Base-by-base conservation (phyloP, 345 rosid genomes). In the Aquilaria sinensis region DNA sequence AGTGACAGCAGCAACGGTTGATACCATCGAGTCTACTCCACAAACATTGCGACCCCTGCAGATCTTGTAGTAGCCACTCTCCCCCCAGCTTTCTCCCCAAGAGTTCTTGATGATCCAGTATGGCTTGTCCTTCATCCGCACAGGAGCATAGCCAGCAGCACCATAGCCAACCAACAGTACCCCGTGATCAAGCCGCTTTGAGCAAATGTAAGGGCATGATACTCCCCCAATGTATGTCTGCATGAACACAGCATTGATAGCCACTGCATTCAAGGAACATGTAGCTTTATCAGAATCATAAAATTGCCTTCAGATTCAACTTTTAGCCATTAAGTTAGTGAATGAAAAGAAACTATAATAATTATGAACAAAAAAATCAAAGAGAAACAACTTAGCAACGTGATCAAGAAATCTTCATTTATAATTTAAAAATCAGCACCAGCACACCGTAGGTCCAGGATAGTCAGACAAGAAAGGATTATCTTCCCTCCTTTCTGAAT, bases 91-190 rank as follows among this genome's bases (percentile, higher is more conserved):
- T 57, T 78, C 86, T 32, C 98, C 98, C 98, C 98, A 89, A 0
- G 98, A 89, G 62, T 92, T 92, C 89, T 92, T 92, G 64, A 89
- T 89, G 70, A 89, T 72, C 98, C 98, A 92, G 75, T 72, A 89
- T 7, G 92, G 92, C 77, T 89, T 89, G n/a, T 89, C 90, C 90
- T 89, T 92, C 87, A 87, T 57, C 61, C 97, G 64, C 51, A 88
- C 70, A 0, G 95, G 95, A 30, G 99, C 81, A 67, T 85, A 94
- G 41, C 88, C 99, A 4, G 90, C 81, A 0, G 85, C 61, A 2
- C 98, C 98, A 32, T 93, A 93, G 0, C 99, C 99, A 0, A 94
- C 97, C 70, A 94, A 69, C 53, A 94, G 51, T 11, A 92, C 97
- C 31, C 96, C 98, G 30, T 92, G 98, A 66, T 92, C 88, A 45